Evolutionary conservation across 129 eudicot genomes (phyloP).

Genomic region (Centrapalus pauciflorus): DNA sequence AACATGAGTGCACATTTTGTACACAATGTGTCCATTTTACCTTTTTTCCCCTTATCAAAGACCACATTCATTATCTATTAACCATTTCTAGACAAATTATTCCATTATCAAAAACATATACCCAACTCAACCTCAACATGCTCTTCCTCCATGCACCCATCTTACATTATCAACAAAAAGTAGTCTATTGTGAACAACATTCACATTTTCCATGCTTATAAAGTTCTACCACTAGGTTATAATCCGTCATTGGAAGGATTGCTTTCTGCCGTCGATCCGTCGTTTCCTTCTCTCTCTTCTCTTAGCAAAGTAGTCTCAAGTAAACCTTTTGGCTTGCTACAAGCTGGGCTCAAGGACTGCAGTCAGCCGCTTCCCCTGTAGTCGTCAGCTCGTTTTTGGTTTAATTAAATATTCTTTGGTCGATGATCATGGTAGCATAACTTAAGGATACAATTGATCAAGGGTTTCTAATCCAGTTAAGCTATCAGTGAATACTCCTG

Average conservation of each 20-base stretch:
- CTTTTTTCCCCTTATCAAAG: not conserved
- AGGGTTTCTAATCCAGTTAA: no score
- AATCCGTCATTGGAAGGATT: no score
- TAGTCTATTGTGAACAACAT: no score
- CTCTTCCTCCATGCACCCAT: not conserved
- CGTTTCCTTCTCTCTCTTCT: no score
- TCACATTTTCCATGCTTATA: not conserved
- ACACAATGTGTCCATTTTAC: not conserved
- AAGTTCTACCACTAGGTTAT: no score
- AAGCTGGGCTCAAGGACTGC: no score
- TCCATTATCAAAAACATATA: not conserved
- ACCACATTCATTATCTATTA: conserved; percentile 2
- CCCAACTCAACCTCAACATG: not conserved
- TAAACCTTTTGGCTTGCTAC: not conserved
- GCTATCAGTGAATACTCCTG: conserved; percentile 26
- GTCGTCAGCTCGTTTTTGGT: no score
- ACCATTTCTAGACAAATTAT: not conserved
- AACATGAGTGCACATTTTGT: conserved; percentile 9
- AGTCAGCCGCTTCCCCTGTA: no score
- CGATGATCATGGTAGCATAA: not conserved
- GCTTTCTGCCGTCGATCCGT: no score
- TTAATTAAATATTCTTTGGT: not conserved
- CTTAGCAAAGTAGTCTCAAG: not conserved
- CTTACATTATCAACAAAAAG: not conserved
- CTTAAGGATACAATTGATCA: no score